phyloP scores from a whole-genome alignment of 2,329 filamentous ascomycete species.

The Nothomitra cinnamomea region DNA sequence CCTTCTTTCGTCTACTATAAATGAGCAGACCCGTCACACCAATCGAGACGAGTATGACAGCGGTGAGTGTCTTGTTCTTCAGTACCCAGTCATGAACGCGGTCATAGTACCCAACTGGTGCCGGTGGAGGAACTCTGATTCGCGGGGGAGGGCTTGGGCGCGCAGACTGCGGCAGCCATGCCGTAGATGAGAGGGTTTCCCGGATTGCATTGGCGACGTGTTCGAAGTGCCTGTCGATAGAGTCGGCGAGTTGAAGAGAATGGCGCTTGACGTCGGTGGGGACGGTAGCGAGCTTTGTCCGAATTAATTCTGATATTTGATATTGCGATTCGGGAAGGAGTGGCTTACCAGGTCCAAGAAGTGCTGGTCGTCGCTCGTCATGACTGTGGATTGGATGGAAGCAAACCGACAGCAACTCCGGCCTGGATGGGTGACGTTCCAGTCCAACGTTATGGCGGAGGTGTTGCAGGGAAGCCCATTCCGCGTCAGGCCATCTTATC shows the following conservation, averaged over 20 bases:
- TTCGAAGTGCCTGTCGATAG: conserved; percentile 69
- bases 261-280: conserved; percentile 53
- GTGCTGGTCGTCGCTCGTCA: conserved; percentile 67
- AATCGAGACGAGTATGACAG: conserved; percentile 51
- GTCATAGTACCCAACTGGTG: conserved; percentile 30
- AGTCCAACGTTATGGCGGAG: neutral
- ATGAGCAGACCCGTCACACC: conserved; percentile 44
- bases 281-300: conserved; percentile 34
- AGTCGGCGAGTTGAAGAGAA: conserved; percentile 56
- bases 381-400: conserved; percentile 23
- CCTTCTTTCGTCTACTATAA: conserved; percentile 43
- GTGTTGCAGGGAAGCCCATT: neutral
- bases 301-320: neutral
- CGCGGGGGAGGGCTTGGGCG: conserved; percentile 35
- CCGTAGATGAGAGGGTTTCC: conserved; percentile 46
- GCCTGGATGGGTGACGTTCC: neutral
- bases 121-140: conserved; percentile 20
- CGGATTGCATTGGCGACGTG: conserved; percentile 53
- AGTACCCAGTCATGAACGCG: conserved; percentile 53
- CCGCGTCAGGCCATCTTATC: neutral
- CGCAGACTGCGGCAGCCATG: conserved; percentile 57
- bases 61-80: conserved; percentile 55
- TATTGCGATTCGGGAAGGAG: neutral
- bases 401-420: too few species aligned
- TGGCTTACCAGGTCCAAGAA: conserved; percentile 56